Evolutionary conservation across 73 alveolate species (phyloP).

Genomic region (Paramecium sexaurelia): DNA sequence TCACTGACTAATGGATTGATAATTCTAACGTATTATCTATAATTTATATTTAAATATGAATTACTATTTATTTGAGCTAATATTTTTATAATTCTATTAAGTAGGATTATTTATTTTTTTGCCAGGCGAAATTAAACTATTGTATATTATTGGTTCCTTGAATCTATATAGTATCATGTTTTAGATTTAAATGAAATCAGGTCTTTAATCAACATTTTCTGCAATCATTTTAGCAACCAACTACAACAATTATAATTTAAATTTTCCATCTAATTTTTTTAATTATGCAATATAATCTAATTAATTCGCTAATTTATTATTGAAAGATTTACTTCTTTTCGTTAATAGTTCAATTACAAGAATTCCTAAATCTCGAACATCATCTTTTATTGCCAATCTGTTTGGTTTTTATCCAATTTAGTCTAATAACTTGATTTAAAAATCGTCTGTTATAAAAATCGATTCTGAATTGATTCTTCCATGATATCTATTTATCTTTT

Average conservation of each 20-base stretch:
- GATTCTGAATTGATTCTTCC: neutral
- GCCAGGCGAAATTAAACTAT: too few relatives aligned
- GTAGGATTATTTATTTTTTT: too few relatives aligned
- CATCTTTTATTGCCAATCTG: neutral
- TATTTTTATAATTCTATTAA: too few relatives aligned
- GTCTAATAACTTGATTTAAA: neutral
- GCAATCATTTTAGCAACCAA: neutral
- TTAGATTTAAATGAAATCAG: neutral
- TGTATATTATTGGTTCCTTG: neutral
- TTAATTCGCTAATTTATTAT: neutral
- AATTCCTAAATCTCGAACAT: slow-evolving; percentile 1
- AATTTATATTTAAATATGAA: too few relatives aligned
- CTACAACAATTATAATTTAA: neutral
- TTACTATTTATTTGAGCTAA: too few relatives aligned
- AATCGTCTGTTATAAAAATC: neutral
- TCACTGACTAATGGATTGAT: too few relatives aligned
- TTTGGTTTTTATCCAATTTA: neutral
- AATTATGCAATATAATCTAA: neutral
- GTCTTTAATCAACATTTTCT: neutral
- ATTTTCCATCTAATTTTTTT: neutral
- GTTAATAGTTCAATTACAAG: neutral
- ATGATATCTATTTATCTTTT: neutral
- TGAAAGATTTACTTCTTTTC: neutral
- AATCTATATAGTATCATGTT: neutral
- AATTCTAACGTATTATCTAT: too few relatives aligned